These are phyloP conservation scores for Peronospora tabacina DNA, from an alignment of 352 stramenopile species.

Conservation along the genomic window DNA sequence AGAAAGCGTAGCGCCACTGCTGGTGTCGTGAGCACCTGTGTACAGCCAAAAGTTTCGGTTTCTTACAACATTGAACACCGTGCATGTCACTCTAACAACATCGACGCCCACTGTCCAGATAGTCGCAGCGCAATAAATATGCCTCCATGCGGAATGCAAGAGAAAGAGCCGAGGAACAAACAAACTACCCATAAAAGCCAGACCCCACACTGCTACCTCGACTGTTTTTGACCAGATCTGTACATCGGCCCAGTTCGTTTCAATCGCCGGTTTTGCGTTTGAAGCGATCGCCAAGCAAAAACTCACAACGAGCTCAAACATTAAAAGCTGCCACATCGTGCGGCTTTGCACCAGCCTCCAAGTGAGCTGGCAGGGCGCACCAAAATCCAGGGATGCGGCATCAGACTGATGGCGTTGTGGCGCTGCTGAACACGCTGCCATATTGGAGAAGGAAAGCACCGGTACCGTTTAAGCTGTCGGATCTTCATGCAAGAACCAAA, in stretches of 20 bases:
- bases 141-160: conserved; percentile 44
- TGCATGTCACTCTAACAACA: conserved; percentile 36
- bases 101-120: conserved; percentile 52
- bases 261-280: conserved; percentile 37
- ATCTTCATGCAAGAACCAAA: conserved; percentile 57
- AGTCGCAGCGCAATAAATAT: conserved; percentile 42
- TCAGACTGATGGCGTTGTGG: not conserved
- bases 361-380: conserved; percentile 36
- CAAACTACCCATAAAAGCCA: conserved; percentile 54
- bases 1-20: conserved; percentile 42
- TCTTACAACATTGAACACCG: conserved; percentile 44
- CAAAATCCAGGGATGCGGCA: conserved; percentile 9
- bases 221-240: conserved; percentile 43
- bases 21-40: conserved; percentile 36
- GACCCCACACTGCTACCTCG: conserved; percentile 36
- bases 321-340: conserved; percentile 67
- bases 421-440: conserved; percentile 3
- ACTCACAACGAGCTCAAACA: conserved; percentile 52
- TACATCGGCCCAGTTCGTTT: conserved; percentile 52
- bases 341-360: conserved; percentile 59
- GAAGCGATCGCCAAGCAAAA: conserved; percentile 54
- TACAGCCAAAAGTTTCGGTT: conserved; percentile 53
- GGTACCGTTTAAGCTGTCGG: conserved; percentile 8
- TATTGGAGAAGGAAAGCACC: conserved; percentile 12
- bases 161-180: conserved; percentile 48